Evolutionary conservation across 805 yeast genomes (phyloP).

Genomic region (Yarrowia sp.): DNA sequence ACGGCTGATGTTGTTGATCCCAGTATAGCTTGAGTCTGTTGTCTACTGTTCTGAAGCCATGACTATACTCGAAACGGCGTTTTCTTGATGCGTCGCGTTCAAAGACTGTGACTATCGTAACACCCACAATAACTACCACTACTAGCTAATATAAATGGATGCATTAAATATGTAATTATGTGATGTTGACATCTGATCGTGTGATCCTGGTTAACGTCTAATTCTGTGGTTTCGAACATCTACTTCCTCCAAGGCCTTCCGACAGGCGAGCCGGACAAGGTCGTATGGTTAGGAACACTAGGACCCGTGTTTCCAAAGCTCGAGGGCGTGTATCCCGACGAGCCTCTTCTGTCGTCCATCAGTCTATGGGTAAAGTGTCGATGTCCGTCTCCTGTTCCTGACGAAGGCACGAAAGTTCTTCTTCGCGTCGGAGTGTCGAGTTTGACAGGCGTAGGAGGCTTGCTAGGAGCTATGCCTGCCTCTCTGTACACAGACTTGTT

Average conservation of each 20-base stretch:
- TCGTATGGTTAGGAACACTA: background rate
- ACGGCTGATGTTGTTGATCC: too few relatives aligned
- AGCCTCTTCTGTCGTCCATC: conserved; percentile 16
- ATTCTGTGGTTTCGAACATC: background rate
- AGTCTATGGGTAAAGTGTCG: background rate
- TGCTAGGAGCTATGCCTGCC: background rate
- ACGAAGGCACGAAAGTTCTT: conserved; percentile 2
- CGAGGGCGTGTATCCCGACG: conserved; percentile 5
- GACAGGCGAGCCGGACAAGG: conserved; percentile 6
- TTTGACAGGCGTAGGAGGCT: background rate
- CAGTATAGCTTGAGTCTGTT: too few relatives aligned
- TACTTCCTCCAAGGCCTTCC: conserved; percentile 6
- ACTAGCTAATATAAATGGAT: too few relatives aligned
- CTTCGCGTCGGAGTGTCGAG: conserved; percentile 13
- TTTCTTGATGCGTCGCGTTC: too few relatives aligned
- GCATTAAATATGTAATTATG: too few relatives aligned
- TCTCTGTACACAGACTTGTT: conserved; percentile 28
- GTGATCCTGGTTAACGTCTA: too few relatives aligned
- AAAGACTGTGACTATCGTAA: too few relatives aligned
- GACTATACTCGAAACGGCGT: too few relatives aligned
- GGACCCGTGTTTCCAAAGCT: conserved; percentile 3
- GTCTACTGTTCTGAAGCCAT: too few relatives aligned
- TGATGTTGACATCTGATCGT: too few relatives aligned
- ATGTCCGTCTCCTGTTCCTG: background rate
- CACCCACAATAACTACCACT: too few relatives aligned